Conservation (phyloP, 2,329 filamentous ascomycete species). For the Pestalotiopsis fici region DNA sequence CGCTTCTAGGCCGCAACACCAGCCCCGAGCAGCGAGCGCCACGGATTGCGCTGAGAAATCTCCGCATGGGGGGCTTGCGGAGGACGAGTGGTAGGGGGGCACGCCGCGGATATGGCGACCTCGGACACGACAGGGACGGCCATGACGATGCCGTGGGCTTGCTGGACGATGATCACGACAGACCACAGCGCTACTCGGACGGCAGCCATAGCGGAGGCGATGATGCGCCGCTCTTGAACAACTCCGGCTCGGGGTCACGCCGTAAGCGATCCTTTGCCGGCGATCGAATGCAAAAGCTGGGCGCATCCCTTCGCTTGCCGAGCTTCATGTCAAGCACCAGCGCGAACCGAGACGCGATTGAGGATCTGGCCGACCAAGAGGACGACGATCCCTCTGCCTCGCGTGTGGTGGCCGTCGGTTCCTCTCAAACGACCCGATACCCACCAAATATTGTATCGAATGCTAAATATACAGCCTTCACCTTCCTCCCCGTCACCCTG, state of each 20-base stretch:
- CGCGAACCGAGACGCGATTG: slow-evolving; percentile 37
- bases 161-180: slow-evolving; percentile 62
- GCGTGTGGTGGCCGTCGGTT: slow-evolving; percentile 75
- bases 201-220: slow-evolving; percentile 64
- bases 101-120: slow-evolving; percentile 59
- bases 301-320: slow-evolving; percentile 63
- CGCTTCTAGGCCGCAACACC: slow-evolving; percentile 52
- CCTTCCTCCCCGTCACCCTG: slow-evolving; percentile 88
- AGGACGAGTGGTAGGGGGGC: slow-evolving; percentile 52
- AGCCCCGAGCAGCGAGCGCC: slow-evolving; percentile 47
- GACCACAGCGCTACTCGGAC: slow-evolving; percentile 58
- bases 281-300: slow-evolving; percentile 44
- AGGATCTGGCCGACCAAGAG: slow-evolving; percentile 48
- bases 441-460: slow-evolving; percentile 93
- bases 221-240: slow-evolving; percentile 71
- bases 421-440: slow-evolving; percentile 72
- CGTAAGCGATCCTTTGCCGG: slow-evolving; percentile 38
- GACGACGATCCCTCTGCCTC: slow-evolving; percentile 69
- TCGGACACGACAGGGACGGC: slow-evolving; percentile 56
- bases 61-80: slow-evolving; percentile 67
- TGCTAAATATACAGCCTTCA: slow-evolving; percentile 95
- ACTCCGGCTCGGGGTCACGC: slow-evolving; percentile 29
- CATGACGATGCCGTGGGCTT: slow-evolving; percentile 69
- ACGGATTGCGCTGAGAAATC: slow-evolving; percentile 70
- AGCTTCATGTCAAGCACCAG: slow-evolving; percentile 60